phyloP scores from a whole-genome alignment of 176 grass and related monocot species.

The Pontederia paniculata region DNA sequence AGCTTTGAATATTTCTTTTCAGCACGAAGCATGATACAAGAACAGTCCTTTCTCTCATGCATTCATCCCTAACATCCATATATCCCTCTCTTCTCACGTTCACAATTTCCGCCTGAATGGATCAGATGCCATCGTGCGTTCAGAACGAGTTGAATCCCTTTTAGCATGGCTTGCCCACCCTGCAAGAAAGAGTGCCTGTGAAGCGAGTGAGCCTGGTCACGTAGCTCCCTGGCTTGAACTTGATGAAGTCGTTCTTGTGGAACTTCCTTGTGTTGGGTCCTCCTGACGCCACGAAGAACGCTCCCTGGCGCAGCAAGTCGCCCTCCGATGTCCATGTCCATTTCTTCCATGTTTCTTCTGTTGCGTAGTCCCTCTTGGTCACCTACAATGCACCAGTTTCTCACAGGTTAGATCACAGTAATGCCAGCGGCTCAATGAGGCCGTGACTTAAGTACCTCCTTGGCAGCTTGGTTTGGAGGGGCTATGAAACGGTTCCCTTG shows the following conservation, averaged over 20 bases:
- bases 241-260: slow-evolving; percentile 41
- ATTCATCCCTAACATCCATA: no score
- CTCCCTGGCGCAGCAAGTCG: slow-evolving; percentile 51
- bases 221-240: slow-evolving; percentile 33
- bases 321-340: slow-evolving; percentile 67
- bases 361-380: slow-evolving; percentile 36
- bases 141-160: no score
- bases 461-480: slow-evolving; percentile 52
- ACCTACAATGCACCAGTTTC: slow-evolving; percentile 4
- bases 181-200: no score
- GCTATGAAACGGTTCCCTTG: slow-evolving; percentile 75
- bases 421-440: background rate
- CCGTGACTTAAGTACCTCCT: slow-evolving; percentile 20
- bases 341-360: slow-evolving; percentile 49
- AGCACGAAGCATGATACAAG: no score
- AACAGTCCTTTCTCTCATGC: no score
- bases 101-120: no score
- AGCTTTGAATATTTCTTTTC: no score
- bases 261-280: slow-evolving; percentile 16
- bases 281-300: slow-evolving; percentile 46
- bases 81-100: no score
- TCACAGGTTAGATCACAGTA: background rate
- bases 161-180: no score
- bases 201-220: no score
- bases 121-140: no score